Evolutionary conservation across 164 flowering plant genomes (phyloP), one percentile per base, ranked within the genome.

Genomic region (Akebia trifoliata): DNA sequence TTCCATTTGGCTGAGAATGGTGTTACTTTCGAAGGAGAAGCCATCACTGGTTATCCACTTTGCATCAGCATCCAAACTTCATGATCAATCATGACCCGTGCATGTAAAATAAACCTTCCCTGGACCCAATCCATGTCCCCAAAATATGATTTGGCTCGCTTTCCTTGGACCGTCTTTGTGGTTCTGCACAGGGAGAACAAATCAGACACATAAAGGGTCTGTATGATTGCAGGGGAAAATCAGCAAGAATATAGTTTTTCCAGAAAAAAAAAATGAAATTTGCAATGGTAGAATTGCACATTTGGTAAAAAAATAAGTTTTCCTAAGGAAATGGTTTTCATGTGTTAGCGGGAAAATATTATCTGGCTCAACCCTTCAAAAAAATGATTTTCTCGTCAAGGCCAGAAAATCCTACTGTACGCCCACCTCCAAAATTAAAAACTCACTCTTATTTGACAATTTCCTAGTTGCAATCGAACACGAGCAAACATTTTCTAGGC

Each of bases 81-180:
- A 44, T 44, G 21, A 20, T 60, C 55, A 39, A 6, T 73, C 65
- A 77, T 37, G 56, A 32, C 60, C 74, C 78, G 12, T 59, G 71
- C 70, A 81, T 58, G 50, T 72, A 66, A 68, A 56, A 78, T 10
- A 90, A 37, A 43, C 83, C 95, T 25, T 76, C 83, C 6, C 36
- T 61, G 5, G 97, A 77, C 46, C 90, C 95, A 68, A 86, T 61
- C 97, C 97, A 90, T 4, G 86, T 84, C 14, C 68, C 81, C 73
- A 57, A 77, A 49, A 68, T 35, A 49, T 68, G 57, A 4, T 37
- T 59, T 24, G 69, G 54, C 46, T 48, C 35, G 24, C 54, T 55
- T 57, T 20, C 62, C 26, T 47, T 37, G 4, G 32, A 44, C n/a
- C 7, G 31, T 8, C 32, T 44, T 8, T 22, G 10, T 57, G 48